These are phyloP conservation scores for Rugonectria rugulosa DNA, from an alignment of 2,329 filamentous ascomycete genomes.

Conservation along the genomic window DNA sequence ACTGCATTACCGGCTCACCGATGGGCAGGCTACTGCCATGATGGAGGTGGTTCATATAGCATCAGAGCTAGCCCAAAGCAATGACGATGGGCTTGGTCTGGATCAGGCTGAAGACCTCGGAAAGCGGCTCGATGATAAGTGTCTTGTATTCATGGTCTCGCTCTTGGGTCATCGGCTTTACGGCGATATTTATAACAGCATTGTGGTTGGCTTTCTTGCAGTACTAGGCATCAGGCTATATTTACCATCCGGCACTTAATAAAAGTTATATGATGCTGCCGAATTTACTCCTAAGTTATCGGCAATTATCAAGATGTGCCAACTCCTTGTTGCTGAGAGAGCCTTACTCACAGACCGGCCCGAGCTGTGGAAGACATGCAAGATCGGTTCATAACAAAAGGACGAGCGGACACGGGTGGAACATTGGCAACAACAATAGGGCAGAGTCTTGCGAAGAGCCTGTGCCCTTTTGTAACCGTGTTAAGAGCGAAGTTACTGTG, in stretches of 20 bases:
- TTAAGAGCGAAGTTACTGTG: too few species aligned
- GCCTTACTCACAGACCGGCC: neutral
- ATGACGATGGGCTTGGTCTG: neutral
- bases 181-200: neutral
- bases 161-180: neutral
- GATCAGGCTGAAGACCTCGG: neutral
- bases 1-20: neutral
- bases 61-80: neutral
- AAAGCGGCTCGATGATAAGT: neutral
- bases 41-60: neutral
- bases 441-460: too few species aligned
- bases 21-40: neutral
- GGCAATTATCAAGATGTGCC: conserved; percentile 40
- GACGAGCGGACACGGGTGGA: too few species aligned
- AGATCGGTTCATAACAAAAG: neutral
- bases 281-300: neutral
- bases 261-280: neutral
- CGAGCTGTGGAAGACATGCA: neutral
- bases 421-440: too few species aligned
- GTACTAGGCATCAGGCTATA: neutral
- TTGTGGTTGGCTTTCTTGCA: neutral
- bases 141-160: neutral
- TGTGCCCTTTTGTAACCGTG: too few species aligned
- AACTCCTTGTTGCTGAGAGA: neutral
- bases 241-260: neutral